These are phyloP conservation scores for Globisporangium spinosum DNA, from an alignment of 352 stramenopile genomes.

Conservation along the genomic window DNA sequence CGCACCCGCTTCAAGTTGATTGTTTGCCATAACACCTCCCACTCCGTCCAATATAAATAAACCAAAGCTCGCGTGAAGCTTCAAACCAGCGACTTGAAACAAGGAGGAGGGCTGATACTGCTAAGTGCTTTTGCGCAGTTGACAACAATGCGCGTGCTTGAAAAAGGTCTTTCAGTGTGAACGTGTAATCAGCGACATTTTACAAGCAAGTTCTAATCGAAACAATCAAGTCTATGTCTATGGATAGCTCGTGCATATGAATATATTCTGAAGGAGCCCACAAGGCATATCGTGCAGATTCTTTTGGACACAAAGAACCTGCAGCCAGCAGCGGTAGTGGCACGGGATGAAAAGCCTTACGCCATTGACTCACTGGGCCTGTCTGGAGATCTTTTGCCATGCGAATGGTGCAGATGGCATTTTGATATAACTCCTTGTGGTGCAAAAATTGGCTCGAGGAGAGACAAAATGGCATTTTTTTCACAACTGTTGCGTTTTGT, in stretches of 20 bases:
- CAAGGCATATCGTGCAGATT: not conserved
- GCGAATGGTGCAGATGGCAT: not conserved
- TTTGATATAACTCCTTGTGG: not conserved
- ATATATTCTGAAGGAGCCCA: not conserved
- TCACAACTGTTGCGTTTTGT: not conserved
- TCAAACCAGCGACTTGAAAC: not conserved
- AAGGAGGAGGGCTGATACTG: not conserved
- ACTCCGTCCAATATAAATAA: too few species aligned
- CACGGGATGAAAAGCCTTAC: not conserved
- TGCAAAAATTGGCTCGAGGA: not conserved
- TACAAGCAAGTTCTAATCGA: not conserved
- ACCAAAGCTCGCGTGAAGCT: not conserved
- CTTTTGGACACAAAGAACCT: not conserved
- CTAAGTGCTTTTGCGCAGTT: not conserved
- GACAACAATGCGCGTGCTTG: not conserved
- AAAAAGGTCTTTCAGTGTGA: not conserved
- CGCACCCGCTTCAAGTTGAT: constrained; percentile 4
- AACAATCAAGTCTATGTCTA: not conserved
- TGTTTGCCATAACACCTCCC: too few species aligned
- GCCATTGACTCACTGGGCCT: not conserved
- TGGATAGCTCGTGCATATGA: not conserved
- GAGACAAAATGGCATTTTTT: not conserved
- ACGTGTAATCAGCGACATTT: not conserved
- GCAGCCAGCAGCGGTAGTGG: not conserved
- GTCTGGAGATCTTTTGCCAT: not conserved